Percentiles rank a stretch among this genome's conserved stretches.
phyloP scores from a whole-genome alignment of 1,139 yeast species.

The Yamadazyma sp. region DNA sequence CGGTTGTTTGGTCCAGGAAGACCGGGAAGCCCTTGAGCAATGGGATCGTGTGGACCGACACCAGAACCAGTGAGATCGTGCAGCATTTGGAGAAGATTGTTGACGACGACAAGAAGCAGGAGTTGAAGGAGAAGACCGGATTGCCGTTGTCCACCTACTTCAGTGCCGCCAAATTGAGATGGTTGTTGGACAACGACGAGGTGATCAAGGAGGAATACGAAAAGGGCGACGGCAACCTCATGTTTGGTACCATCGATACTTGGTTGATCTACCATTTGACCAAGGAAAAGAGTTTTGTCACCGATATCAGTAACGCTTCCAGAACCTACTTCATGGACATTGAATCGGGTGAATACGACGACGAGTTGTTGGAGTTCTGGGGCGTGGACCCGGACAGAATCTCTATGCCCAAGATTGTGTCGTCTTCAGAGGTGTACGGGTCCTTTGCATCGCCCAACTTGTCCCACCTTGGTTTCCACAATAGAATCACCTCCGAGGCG shows the following conservation, averaged over 20 bases:
- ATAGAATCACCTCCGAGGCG: conserved; percentile 52
- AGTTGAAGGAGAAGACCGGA: conserved; percentile 70
- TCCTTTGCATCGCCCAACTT: conserved; percentile 61
- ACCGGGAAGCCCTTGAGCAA: conserved; percentile 83
- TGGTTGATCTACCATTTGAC: conserved; percentile 91
- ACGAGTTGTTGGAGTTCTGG: conserved; percentile 75
- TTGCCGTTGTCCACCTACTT: conserved; percentile 89
- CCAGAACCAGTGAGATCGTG: conserved; percentile 78
- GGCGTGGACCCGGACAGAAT: conserved; percentile 70
- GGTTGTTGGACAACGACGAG: conserved; percentile 83
- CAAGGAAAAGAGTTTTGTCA: conserved; percentile 66
- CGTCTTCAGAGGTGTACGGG: conserved; percentile 82
- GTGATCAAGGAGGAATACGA: conserved; percentile 72
- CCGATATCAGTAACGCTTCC: conserved; percentile 90
- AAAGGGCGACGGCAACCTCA: conserved; percentile 66
- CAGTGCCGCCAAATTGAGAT: conserved; percentile 85
- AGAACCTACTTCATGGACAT: conserved; percentile 91
- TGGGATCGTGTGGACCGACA: conserved; percentile 97
- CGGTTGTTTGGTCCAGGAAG: conserved; percentile 81
- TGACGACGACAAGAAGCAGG: conserved; percentile 58
- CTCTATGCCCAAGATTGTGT: conserved; percentile 74
- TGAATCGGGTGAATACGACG: conserved; percentile 74
- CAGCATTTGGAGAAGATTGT: conserved; percentile 59
- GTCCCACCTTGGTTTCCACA: conserved; percentile 50
- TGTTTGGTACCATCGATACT: conserved; percentile 94